Percentiles rank a stretch among this genome's conserved stretches.
Conservation (phyloP, 352 stramenopile species). For the Thalassiosira livingstoniorum region DNA sequence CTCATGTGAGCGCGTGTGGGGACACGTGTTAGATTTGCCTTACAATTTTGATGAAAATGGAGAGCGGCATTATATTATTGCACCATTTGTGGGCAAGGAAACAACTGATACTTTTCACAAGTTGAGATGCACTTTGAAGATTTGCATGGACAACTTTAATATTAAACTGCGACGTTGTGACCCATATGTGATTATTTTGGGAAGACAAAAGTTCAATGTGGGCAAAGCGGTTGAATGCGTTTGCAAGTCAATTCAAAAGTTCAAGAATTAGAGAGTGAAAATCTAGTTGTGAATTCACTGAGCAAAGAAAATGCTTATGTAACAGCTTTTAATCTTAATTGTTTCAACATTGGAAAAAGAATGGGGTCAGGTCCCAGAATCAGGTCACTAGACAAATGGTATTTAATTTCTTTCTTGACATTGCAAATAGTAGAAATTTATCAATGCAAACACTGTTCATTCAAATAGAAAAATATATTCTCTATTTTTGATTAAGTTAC, state of each 20-base stretch:
- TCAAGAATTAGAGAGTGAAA: neutral
- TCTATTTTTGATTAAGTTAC: no score
- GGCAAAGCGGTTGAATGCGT: slow-evolving; percentile 1
- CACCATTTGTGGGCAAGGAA: slow-evolving; percentile 13
- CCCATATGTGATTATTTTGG: slow-evolving; percentile 21
- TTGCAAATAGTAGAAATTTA: no score
- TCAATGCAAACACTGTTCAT: no score
- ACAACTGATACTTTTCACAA: slow-evolving; percentile 8
- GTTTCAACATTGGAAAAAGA: no score
- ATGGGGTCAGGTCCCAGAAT: no score
- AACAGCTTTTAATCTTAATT: neutral
- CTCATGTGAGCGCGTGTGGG: slow-evolving; percentile 15
- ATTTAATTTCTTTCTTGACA: no score
- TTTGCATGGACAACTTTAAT: slow-evolving; percentile 16
- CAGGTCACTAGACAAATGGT: no score
- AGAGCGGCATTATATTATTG: neutral
- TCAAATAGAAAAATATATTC: no score
- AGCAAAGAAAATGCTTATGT: neutral
- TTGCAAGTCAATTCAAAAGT: slow-evolving; percentile 3
- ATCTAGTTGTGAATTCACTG: neutral
- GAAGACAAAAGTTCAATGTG: slow-evolving; percentile 15
- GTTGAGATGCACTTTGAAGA: slow-evolving; percentile 13
- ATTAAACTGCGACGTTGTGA: slow-evolving; percentile 9
- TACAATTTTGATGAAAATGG: slow-evolving; percentile 9
- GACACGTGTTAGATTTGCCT: slow-evolving; percentile 1